Base-by-base conservation (phyloP, 179 eudicot species). In the Actinidia polygama region DNA sequence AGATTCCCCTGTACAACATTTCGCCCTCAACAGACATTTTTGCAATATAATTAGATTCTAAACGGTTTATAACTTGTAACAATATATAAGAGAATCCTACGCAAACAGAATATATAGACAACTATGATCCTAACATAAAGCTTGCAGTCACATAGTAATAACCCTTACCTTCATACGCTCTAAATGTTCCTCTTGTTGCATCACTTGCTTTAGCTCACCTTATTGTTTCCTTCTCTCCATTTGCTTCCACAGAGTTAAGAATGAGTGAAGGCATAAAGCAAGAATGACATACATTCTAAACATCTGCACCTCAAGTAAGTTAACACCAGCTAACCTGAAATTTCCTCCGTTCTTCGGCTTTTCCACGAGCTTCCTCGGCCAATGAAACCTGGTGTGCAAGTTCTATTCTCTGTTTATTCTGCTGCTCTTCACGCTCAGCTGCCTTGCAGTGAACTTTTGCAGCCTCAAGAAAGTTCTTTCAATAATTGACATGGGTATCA, bases 161-260 rank as follows among this genome's bases (percentile, higher is more conserved):
- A 23, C 44, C 77, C 85, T 89, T 76, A 89, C 99, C 96, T 96
- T 96, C 24, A 93, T 88, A 83, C 99, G 99, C 90, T 90, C 89
- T 63, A 96, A 88, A 81, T 93, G 91, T 78, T 91, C 91, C 87
- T 96, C 99, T 87, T 88, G 90, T 87, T 93, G 93, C 93, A 82
- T 92, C 77, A 92, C 93, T 90, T 92, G 90, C 83, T 87, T 93
- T 58, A 92, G 87, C 85, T 96, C 99, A 77, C 95, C 99, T 88
- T 96, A 97, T 89, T 95, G 98, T 80, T 96, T 96, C 85, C 99
- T 90, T 90, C 86, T 96, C 89, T 95, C 98, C 90, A 96, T 80
- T 98, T 96, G 94, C 84, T 85, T 83, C 40, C 84, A 82, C 79
- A 80, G 19, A 83, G n/a, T 81, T 30, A 30, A 64, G 12, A 80